These are phyloP conservation scores for Phyllachora maydis DNA, from an alignment of 2,329 filamentous ascomycete species.

Conservation along the genomic window DNA sequence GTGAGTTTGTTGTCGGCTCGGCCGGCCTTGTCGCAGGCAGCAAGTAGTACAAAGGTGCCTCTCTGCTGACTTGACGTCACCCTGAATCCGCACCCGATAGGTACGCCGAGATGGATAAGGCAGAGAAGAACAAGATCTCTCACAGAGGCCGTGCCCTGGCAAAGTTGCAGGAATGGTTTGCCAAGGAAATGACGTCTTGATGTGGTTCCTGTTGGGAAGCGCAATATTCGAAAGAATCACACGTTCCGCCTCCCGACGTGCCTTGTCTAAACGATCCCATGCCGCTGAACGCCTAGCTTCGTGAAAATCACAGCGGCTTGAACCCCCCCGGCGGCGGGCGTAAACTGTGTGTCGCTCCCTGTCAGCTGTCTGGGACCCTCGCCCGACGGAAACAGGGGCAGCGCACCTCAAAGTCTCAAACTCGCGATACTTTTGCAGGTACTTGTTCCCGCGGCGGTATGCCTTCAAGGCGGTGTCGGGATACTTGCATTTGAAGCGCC, in stretches of 20 bases:
- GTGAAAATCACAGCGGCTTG: no score
- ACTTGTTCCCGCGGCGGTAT: constrained; percentile 50
- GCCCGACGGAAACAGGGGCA: no score
- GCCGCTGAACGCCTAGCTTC: no score
- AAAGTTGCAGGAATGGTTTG: constrained; percentile 71
- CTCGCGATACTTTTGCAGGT: constrained; percentile 48
- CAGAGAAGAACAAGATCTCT: constrained; percentile 76
- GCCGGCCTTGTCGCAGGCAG: neutral
- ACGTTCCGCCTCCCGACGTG: no score
- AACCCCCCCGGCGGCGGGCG: no score
- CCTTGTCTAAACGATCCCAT: constrained; percentile 1
- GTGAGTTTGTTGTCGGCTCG: constrained; percentile 15
- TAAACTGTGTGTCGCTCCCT: no score
- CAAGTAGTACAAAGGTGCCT: neutral
- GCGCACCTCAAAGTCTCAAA: constrained; percentile 64
- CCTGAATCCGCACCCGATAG: constrained; percentile 17
- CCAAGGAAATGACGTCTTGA: constrained; percentile 14
- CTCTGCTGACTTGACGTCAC: neutral
- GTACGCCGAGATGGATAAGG: constrained; percentile 86
- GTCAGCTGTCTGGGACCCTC: neutral
- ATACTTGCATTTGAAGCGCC: constrained; percentile 17
- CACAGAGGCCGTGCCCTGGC: constrained; percentile 75
- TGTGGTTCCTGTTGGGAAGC: no score
- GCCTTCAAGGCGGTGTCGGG: constrained; percentile 39
- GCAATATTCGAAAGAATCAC: no score